Percentiles rank a stretch among this genome's conserved stretches.
Evolutionary conservation across 1,284 basidiomycete genomes (phyloP).

Genomic region (Xanthoconium separans): DNA sequence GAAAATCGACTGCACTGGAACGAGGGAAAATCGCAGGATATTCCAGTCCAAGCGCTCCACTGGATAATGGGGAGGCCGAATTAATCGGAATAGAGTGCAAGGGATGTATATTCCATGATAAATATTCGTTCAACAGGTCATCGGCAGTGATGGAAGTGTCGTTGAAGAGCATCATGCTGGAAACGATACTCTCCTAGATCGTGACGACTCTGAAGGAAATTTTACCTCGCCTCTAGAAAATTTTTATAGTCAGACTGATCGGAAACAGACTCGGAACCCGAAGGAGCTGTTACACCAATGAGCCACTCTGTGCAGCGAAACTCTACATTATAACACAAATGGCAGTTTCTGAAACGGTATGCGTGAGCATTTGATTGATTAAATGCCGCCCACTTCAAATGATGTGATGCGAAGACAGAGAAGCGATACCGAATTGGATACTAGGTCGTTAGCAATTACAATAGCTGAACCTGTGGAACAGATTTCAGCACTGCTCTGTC

Average conservation of each 20-base stretch:
- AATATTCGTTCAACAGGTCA: neutral
- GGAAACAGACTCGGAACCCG: neutral
- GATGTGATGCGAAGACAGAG: neutral
- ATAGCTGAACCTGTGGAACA: too few relatives aligned
- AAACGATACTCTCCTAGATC: neutral
- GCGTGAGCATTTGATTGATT: neutral
- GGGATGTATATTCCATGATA: neutral
- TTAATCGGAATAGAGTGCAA: neutral
- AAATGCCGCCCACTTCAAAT: neutral
- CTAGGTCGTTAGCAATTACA: neutral
- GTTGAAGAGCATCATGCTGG: neutral
- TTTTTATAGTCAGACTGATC: neutral
- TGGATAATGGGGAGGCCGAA: neutral
- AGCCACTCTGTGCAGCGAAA: neutral
- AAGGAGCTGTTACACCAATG: neutral
- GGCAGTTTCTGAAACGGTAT: neutral
- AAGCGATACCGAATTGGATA: neutral
- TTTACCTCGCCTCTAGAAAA: neutral
- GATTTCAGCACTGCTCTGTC: neutral
- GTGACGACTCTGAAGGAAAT: neutral
- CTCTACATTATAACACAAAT: neutral
- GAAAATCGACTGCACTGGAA: neutral
- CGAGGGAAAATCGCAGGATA: neutral
- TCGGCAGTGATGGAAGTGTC: neutral
- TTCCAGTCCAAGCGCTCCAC: neutral